These are phyloP conservation scores for Cutaneotrichosporon sp. DNA, from an alignment of 1,284 basidiomycete genomes.

Conservation along the genomic window DNA sequence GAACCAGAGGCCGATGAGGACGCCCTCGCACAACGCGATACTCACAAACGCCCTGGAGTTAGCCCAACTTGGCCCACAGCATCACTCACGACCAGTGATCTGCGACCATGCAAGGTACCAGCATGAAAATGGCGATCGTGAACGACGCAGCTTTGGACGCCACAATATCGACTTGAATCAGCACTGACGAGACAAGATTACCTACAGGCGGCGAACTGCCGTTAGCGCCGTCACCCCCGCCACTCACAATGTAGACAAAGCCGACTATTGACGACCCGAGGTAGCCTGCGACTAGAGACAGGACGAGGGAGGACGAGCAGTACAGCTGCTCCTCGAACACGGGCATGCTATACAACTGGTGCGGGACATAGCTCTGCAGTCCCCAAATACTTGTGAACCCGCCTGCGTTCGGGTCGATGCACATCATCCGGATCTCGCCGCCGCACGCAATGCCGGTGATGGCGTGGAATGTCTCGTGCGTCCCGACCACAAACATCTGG, in stretches of 20 bases:
- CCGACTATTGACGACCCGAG: conserved; percentile 40
- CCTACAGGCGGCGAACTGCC: not conserved
- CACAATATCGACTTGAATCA: conserved; percentile 38
- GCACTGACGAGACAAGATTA: not conserved
- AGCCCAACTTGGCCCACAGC: not conserved
- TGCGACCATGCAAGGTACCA: conserved; percentile 41
- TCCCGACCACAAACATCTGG: conserved; percentile 44
- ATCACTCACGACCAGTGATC: conserved; percentile 44
- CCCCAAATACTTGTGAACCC: conserved; percentile 42
- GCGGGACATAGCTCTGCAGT: conserved; percentile 12
- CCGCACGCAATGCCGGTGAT: conserved; percentile 40
- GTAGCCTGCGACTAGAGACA: conserved; percentile 42
- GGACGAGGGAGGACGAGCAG: conserved; percentile 15
- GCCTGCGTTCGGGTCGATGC: conserved; percentile 47
- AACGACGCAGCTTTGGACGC: conserved; percentile 46
- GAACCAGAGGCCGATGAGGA: conserved; percentile 49
- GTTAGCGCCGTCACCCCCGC: not conserved
- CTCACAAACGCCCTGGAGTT: conserved; percentile 39
- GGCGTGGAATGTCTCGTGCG: conserved; percentile 45
- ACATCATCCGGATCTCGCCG: conserved; percentile 42
- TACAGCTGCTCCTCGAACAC: not conserved
- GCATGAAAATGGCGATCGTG: conserved; percentile 43
- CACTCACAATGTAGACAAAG: conserved; percentile 44
- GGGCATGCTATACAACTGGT: not conserved
- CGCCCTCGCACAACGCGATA: conserved; percentile 37